Evolutionary conservation across 495 filamentous ascomycete genomes (phyloP), one percentile per base, ranked within the genome.

Genomic region (Viridothelium virens): DNA sequence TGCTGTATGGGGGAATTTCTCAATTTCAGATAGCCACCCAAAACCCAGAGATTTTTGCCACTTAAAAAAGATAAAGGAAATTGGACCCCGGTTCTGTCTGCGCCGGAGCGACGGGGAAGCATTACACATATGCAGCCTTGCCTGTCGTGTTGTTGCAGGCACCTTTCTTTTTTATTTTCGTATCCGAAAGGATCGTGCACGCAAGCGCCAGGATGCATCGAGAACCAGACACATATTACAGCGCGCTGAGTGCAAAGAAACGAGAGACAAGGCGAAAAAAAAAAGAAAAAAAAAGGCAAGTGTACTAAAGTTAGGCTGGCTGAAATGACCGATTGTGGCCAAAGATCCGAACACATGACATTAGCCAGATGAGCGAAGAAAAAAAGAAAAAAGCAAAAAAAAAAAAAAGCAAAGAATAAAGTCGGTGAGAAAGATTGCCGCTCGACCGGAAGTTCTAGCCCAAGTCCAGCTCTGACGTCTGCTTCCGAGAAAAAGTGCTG

Each of bases 1-100:
- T n/a, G 4, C 5, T 59, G 53, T n/a, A n/a, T n/a, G 53, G 53
- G 53, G 18, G 36, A n/a, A n/a, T 59, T n/a, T n/a, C n/a, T 14
- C 5, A 59, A 59, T 59, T 33, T 59, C 53, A 59, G 53, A 59
- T 59, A 31, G 53, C 53, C 53, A 59, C 31, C 53, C 53, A 7
- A 59, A 59, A 31, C 9, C 25, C 53, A 44, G 12, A 44, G 39
- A 44, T 59, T 59, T 59, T 59, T 31, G n/a, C n/a, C n/a, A n/a
- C n/a, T n/a, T n/a, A 18, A 18, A 18, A 18, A 18, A 53, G 16
- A 53, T 16, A 9, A 18, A 53, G 25, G 36, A 11, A 53, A 25
- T 25, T 9, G 6, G 9, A 59, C 9, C 18, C 53, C 18, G 53
- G 53, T 59, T 14, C 53, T 59, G 53, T 59, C 9, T 59, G 4